Percentiles rank a stretch among this genome's conserved stretches.
Conservation (phyloP, 768 basidiomycete genomes). For the Hypholoma sublateritium region DNA sequence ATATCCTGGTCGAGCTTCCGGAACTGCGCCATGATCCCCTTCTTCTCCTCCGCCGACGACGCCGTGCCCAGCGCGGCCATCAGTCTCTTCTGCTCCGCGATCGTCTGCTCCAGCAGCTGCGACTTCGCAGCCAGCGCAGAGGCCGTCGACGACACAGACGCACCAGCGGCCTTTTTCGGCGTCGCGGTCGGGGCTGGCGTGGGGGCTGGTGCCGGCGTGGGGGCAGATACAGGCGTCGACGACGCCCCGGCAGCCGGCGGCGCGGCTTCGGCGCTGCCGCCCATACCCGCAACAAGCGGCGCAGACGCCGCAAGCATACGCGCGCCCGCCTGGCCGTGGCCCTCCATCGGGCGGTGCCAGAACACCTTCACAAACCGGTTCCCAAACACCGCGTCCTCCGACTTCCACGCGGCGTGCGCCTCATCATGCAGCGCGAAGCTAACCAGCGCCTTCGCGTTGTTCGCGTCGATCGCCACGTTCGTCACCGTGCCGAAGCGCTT, state of each 20-base stretch:
- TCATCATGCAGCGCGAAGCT: slow-evolving; percentile 83
- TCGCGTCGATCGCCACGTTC: slow-evolving; percentile 84
- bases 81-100: slow-evolving; percentile 85
- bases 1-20: slow-evolving; percentile 81
- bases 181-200: slow-evolving; percentile 10
- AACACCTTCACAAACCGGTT: slow-evolving; percentile 95
- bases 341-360: slow-evolving; percentile 93
- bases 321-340: slow-evolving; percentile 78
- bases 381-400: slow-evolving; percentile 91
- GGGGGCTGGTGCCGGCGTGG: slow-evolving; percentile 13
- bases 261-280: slow-evolving; percentile 32
- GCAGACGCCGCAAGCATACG: slow-evolving; percentile 83
- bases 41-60: slow-evolving; percentile 74
- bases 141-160: slow-evolving; percentile 12
- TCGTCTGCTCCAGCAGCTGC: slow-evolving; percentile 75
- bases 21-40: slow-evolving; percentile 72
- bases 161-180: slow-evolving; percentile 8
- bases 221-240: slow-evolving; percentile 13
- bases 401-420: slow-evolving; percentile 88
- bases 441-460: slow-evolving; percentile 77
- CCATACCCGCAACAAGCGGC: slow-evolving; percentile 66
- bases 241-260: slow-evolving; percentile 13
- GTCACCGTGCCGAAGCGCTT: slow-evolving; percentile 90
- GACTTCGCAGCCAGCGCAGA: slow-evolving; percentile 71
- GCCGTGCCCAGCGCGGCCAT: slow-evolving; percentile 70